A percentile compares a stretch with the other conserved stretches of the same genome.
phyloP scores from a whole-genome alignment of 1,284 basidiomycete species.

The Anthracocystis panici-leucophaei region DNA sequence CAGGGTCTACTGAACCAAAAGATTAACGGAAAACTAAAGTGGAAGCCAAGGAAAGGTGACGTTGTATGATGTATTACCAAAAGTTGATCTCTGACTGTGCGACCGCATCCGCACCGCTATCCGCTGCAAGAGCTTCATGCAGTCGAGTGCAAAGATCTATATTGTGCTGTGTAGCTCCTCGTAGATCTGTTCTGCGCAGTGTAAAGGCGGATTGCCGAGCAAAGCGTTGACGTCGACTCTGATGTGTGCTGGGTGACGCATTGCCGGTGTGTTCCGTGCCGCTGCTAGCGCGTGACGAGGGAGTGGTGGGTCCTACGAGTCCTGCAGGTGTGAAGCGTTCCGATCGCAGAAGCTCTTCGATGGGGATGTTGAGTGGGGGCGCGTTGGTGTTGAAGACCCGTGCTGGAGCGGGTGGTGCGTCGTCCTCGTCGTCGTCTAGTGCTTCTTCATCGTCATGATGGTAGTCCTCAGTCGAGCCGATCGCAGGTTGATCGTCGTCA shows the following conservation, averaged over 20 bases:
- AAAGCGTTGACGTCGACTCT: neutral
- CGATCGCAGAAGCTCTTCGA: slow-evolving; percentile 38
- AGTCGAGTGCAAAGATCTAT: slow-evolving; percentile 23
- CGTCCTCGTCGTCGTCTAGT: neutral
- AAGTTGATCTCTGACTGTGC: slow-evolving; percentile 24
- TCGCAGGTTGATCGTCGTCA: slow-evolving; percentile 11
- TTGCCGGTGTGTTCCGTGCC: slow-evolving; percentile 13
- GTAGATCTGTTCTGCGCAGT: slow-evolving; percentile 23
- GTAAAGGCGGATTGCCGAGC: slow-evolving; percentile 4
- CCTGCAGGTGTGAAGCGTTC: slow-evolving; percentile 28
- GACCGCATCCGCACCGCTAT: slow-evolving; percentile 5
- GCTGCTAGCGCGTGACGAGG: slow-evolving; percentile 10
- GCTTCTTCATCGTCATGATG: slow-evolving; percentile 4
- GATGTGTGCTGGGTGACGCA: neutral
- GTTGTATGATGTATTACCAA: slow-evolving; percentile 14
- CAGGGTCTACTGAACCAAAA: neutral
- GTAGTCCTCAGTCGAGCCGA: slow-evolving; percentile 8
- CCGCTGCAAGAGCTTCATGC: slow-evolving; percentile 19
- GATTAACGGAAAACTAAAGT: neutral
- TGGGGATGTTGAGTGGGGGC: slow-evolving; percentile 48
- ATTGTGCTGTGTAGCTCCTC: slow-evolving; percentile 34
- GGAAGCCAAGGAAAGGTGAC: slow-evolving; percentile 3
- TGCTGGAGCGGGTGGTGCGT: neutral
- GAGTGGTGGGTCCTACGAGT: neutral
- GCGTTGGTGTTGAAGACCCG: slow-evolving; percentile 12